Conservation (phyloP, 352 stramenopile species). For the Pythium phragmitis region DNA sequence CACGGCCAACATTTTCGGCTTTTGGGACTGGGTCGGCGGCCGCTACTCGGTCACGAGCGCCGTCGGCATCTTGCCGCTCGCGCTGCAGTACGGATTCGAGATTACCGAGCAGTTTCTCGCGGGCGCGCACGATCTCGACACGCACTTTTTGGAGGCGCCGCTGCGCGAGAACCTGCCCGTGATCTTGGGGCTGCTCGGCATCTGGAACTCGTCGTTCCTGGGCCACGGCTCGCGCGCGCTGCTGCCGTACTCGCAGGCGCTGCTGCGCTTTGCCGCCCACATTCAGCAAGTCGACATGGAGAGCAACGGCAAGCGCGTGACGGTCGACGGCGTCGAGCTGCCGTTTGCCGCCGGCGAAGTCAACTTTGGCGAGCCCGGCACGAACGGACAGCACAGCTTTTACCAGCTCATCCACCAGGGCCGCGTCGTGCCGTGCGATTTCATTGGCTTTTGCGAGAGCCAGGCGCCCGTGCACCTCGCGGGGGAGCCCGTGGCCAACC, state of each 20-base stretch:
- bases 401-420: slow-evolving; percentile 99
- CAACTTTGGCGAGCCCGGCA: slow-evolving; percentile 98
- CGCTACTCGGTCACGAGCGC: slow-evolving; percentile 97
- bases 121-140: slow-evolving; percentile 97
- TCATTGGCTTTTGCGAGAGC: slow-evolving; percentile 97
- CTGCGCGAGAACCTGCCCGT: slow-evolving; percentile 96
- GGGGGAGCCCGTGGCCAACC: slow-evolving; percentile 92
- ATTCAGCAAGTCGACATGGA: slow-evolving; percentile 99
- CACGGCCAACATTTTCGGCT: slow-evolving; percentile 95
- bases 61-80: slow-evolving; percentile 95
- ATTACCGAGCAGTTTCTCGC: slow-evolving; percentile 92
- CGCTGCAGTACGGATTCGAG: slow-evolving; percentile 95
- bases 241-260: slow-evolving; percentile 92
- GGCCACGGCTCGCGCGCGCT: slow-evolving; percentile 91
- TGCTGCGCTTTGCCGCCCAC: slow-evolving; percentile 95
- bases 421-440: slow-evolving; percentile 96
- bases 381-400: slow-evolving; percentile 98
- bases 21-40: slow-evolving; percentile 99
- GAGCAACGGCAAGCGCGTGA: slow-evolving; percentile 98
- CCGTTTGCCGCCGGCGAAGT: slow-evolving; percentile 94
- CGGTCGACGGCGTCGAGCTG: slow-evolving; percentile 91
- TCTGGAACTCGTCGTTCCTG: slow-evolving; percentile 99
- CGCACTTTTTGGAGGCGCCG: slow-evolving; percentile 94
- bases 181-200: slow-evolving; percentile 94
- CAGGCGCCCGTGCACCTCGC: slow-evolving; percentile 85